These are phyloP conservation scores for Terfezia boudieri DNA, from an alignment of 495 filamentous ascomycete genomes.

Conservation along the genomic window DNA sequence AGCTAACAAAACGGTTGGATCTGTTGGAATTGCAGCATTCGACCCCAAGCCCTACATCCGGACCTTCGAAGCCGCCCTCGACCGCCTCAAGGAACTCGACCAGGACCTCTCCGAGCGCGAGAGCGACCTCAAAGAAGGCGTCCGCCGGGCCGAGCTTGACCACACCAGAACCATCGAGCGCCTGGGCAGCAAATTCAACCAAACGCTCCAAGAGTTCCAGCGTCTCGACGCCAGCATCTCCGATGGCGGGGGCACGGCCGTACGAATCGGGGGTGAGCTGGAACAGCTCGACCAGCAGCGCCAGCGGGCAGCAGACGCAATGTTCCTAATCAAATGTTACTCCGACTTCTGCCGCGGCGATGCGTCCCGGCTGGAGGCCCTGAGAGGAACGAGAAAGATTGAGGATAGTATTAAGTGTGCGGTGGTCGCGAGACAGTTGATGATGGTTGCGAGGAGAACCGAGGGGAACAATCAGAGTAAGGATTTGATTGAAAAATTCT, in stretches of 20 bases:
- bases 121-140: constrained; percentile 71
- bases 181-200: constrained; percentile 65
- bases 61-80: constrained; percentile 68
- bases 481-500: constrained; percentile 90
- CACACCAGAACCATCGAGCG: constrained; percentile 74
- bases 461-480: constrained; percentile 36
- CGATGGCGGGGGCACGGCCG: constrained; percentile 55
- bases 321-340: constrained; percentile 92
- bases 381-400: constrained; percentile 16
- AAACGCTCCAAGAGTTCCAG: constrained; percentile 77
- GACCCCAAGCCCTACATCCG: constrained; percentile 95
- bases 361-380: constrained; percentile 21
- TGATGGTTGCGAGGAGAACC: constrained; percentile 17
- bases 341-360: constrained; percentile 46
- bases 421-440: constrained; percentile 15
- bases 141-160: constrained; percentile 75
- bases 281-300: constrained; percentile 88
- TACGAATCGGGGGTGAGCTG: constrained; percentile 82
- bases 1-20: not conserved
- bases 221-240: constrained; percentile 49
- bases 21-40: constrained; percentile 31
- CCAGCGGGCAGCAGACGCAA: constrained; percentile 72
- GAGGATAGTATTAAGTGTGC: constrained; percentile 19
- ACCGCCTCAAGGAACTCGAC: constrained; percentile 54
- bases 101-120: constrained; percentile 69